Base-by-base conservation (phyloP, 768 basidiomycete species). In the Lanmaoa pseudosensibilis region DNA sequence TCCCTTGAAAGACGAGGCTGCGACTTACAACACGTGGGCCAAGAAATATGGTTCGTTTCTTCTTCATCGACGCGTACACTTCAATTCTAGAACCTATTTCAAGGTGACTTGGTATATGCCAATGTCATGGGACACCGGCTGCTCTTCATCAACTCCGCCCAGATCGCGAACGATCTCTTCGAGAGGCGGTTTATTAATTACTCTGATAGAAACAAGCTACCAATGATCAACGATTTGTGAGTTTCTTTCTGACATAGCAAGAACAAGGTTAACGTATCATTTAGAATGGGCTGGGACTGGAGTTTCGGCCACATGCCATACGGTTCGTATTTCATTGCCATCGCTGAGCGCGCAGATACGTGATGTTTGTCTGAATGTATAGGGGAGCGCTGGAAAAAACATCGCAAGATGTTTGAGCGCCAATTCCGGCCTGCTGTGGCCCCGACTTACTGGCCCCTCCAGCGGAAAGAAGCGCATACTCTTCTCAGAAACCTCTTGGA, bases 261-360 rank as follows among this genome's bases (percentile, higher is more conserved):
- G 41, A 19, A 8, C 2, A 13, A 13, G 18, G 27, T 4, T 56
- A 51, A 48, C 72, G n/a, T n/a, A 56, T 27, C 15, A 66, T 73
- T 16, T 72, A 78, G 80, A 67, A 66, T 75, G 73, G 74, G 73
- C 2, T 74, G 73, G 66, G 74, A 80, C 25, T 83, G 82, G 75
- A 79, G 78, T 44, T 81, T 83, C 44, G 81, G 77, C 0, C 81
- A 83, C 52, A 83, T 83, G 83, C 77, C 72, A 11, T 83, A 80
- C 40, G 78, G 77, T 74, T 48, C 43, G 70, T 64, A 44, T 44
- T 46, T 41, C 36, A 4, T 39, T 56, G 15, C 16, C 23, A 21
- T 48, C 27, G 5, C 27, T 2, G 4, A 32, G 5, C 53, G 10
- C 16, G 19, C 19, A 13, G 11, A 44, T 43, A 9, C 27, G 0